Evolutionary conservation across 306 rosid genomes (phyloP).

Genomic region (Purshia tridentata): DNA sequence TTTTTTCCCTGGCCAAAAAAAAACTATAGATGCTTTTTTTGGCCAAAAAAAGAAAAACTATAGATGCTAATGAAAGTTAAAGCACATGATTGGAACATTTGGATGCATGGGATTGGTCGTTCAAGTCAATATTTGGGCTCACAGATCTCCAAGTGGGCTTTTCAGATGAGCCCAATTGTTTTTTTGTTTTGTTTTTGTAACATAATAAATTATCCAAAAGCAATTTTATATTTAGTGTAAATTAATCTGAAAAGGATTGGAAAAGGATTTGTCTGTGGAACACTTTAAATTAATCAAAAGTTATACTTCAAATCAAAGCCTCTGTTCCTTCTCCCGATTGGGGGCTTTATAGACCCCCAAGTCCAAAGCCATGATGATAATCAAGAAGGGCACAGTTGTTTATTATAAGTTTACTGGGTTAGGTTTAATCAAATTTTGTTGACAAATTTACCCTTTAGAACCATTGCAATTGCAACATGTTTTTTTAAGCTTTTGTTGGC

Average conservation of each 20-base stretch:
- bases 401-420: conserved; percentile 15
- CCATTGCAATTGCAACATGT: conserved; percentile 24
- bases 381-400: conserved; percentile 33
- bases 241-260: conserved; percentile 19
- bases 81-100: conserved; percentile 6
- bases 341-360: conserved; percentile 33
- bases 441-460: conserved; percentile 31
- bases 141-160: conserved; percentile 15
- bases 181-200: neutral
- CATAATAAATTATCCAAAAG: neutral
- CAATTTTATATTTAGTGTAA: conserved; percentile 15
- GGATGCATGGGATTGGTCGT: conserved; percentile 9
- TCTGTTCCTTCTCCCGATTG: conserved; percentile 28
- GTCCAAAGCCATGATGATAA: conserved; percentile 34
- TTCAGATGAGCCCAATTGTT: conserved; percentile 5
- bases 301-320: conserved; percentile 56
- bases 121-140: conserved; percentile 1
- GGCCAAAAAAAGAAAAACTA: too few relatives aligned
- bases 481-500: neutral
- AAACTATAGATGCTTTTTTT: too few relatives aligned
- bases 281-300: conserved; percentile 39
- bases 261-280: conserved; percentile 23
- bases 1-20: too few relatives aligned
- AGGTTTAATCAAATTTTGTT: conserved; percentile 8
- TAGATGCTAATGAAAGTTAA: too few relatives aligned